These are phyloP conservation scores for Dactylellina drechsleri DNA, from an alignment of 2,329 filamentous ascomycete genomes.

Conservation along the genomic window DNA sequence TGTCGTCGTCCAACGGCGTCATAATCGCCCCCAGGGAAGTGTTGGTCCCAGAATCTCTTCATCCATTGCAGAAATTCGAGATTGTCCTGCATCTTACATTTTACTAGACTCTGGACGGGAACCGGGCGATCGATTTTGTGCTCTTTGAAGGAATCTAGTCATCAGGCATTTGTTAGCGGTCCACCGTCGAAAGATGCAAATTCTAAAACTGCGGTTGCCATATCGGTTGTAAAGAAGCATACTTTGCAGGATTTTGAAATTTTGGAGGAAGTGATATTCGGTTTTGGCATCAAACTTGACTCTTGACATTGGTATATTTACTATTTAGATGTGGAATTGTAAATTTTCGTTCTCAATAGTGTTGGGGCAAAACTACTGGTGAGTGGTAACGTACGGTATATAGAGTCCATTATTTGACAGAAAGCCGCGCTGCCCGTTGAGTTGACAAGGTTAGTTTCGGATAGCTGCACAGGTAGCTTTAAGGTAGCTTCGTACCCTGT, in stretches of 20 bases:
- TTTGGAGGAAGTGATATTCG: conserved; percentile 97
- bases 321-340: conserved; percentile 60
- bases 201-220: too few relatives aligned
- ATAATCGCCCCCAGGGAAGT: conserved; percentile 97
- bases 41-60: conserved; percentile 97
- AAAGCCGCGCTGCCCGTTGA: conserved; percentile 77
- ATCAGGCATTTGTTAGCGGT: background rate
- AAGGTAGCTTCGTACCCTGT: conserved; percentile 76
- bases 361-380: background rate
- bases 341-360: background rate
- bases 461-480: conserved; percentile 10
- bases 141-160: conserved; percentile 79
- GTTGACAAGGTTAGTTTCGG: conserved; percentile 31
- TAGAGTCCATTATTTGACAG: conserved; percentile 98
- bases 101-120: conserved; percentile 86
- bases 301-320: conserved; percentile 90
- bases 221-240: conserved; percentile 60
- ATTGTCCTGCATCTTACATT: conserved; percentile 99
- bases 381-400: conserved; percentile 74
- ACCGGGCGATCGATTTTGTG: conserved; percentile 90
- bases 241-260: conserved; percentile 98
- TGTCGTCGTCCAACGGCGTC: conserved; percentile 88
- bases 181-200: conserved; percentile 3
- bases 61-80: conserved; percentile 98
- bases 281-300: conserved; percentile 99